Base-by-base conservation (phyloP, 2,329 filamentous ascomycete genomes). In the Penicillium thymicola region DNA sequence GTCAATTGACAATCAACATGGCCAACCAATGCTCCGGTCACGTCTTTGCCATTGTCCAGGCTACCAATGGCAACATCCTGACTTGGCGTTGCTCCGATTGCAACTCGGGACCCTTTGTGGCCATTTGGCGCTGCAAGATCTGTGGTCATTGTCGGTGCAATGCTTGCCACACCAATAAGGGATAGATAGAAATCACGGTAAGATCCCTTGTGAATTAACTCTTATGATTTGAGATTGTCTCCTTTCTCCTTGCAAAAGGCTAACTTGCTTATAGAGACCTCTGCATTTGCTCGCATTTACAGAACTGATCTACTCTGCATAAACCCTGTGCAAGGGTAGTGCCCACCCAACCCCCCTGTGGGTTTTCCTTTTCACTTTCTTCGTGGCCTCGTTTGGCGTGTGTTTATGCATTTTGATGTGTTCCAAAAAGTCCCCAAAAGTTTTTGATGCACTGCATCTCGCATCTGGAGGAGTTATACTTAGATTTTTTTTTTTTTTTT, bases 11-110 rank as follows among this genome's bases (percentile, higher is more conserved):
- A 18, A 14, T 32, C 23, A 43, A n/a, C 2, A 75, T 75, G 72
- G 73, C 72, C 55, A 75, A 74, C 60, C 72, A 74, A 52, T 75
- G 71, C 54, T 73, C 71, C 49, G 70, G 71, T 48, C 74, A 76
- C 55, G 58, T 65, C 36, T 76, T 75, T 55, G 68, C 66, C 52
- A 75, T 76, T 52, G 64, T 75, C 36, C 74, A 76, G 59, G 67
- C 70, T 11, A 72, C 71, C 44, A 76, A 76, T 59, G 74, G 74
- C 43, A 76, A 75, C 52, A 76, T 76, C 57, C 65, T 76, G 52
- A 73, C 72, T 48, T 76, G 74, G 74, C 70, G 72, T n/a, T 76
- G 74, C 62, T 75, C 72, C 5, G 71, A 75, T 60, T 76, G 74
- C 67, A 76, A 74, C 62, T 67, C 69, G 40, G 74, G 74, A 23